Evolutionary conservation across 306 rosid genomes (phyloP).

Genomic region (Vigna radiata): DNA sequence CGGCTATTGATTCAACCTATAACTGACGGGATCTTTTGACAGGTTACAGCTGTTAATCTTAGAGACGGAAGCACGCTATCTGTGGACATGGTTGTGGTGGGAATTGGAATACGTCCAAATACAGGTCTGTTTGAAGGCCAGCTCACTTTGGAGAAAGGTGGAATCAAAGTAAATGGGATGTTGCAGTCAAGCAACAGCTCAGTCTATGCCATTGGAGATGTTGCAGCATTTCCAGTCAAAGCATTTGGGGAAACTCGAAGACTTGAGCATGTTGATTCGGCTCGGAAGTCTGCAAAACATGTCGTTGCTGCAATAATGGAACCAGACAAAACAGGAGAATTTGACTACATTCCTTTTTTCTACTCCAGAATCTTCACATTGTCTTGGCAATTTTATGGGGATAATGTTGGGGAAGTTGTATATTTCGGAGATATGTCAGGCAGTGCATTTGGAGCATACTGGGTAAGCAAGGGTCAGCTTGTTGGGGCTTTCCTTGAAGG

Average conservation of each 20-base stretch:
- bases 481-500: conserved; percentile 65
- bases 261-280: conserved; percentile 95
- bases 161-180: conserved; percentile 93
- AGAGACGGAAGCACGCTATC: conserved; percentile 77
- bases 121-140: conserved; percentile 96
- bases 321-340: conserved; percentile 63
- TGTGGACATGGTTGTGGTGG: conserved; percentile 91
- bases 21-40: conserved; percentile 37
- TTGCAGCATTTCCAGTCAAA: conserved; percentile 96
- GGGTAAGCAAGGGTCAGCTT: conserved; percentile 83
- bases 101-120: conserved; percentile 98
- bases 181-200: conserved; percentile 89
- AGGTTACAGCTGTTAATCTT: conserved; percentile 90
- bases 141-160: conserved; percentile 95
- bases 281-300: conserved; percentile 84
- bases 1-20: conserved; percentile 9
- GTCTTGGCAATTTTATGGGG: conserved; percentile 99
- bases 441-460: conserved; percentile 86
- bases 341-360: conserved; percentile 92
- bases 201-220: conserved; percentile 94
- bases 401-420: conserved; percentile 79
- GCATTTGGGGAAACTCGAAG: conserved; percentile 85
- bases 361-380: conserved; percentile 91
- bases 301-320: conserved; percentile 87
- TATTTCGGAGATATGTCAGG: conserved; percentile 86